phyloP scores from a whole-genome alignment of 371 early-diverging fungal species.

The Mucor circinelloides region DNA sequence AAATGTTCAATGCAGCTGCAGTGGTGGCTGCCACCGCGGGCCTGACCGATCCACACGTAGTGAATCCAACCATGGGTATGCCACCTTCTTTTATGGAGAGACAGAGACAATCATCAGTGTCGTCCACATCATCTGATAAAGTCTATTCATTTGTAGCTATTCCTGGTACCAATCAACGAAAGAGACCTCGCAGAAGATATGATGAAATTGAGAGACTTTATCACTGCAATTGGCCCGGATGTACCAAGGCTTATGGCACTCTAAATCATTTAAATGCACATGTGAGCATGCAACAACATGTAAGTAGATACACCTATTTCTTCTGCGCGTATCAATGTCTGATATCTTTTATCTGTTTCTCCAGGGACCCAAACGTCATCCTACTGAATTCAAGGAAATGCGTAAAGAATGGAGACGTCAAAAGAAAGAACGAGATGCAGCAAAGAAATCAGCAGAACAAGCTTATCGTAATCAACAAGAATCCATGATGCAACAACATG shows the following conservation, averaged over 20 bases:
- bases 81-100: slow-evolving; percentile 14
- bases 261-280: slow-evolving; percentile 77
- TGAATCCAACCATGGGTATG: slow-evolving; percentile 6
- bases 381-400: slow-evolving; percentile 68
- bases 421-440: slow-evolving; percentile 40
- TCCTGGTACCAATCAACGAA: slow-evolving; percentile 65
- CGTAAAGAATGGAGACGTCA: slow-evolving; percentile 55
- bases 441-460: slow-evolving; percentile 28
- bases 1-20: slow-evolving; percentile 11
- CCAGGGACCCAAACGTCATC: slow-evolving; percentile 51
- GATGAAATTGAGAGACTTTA: slow-evolving; percentile 77
- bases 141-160: slow-evolving; percentile 67
- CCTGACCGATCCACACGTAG: slow-evolving; percentile 7
- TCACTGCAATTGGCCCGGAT: slow-evolving; percentile 65
- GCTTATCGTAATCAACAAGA: slow-evolving; percentile 18
- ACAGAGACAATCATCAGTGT: slow-evolving; percentile 37
- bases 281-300: slow-evolving; percentile 77
- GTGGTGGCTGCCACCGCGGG: slow-evolving; percentile 14
- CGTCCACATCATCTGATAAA: slow-evolving; percentile 45
- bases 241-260: slow-evolving; percentile 75
- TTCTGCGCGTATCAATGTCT: neutral
- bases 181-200: slow-evolving; percentile 67
- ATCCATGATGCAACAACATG: slow-evolving; percentile 15
- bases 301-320: slow-evolving; percentile 25
- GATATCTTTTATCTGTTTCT: neutral